These are phyloP conservation scores for Rubus parviflorus DNA, from an alignment of 306 rosid species.

Conservation along the genomic window DNA sequence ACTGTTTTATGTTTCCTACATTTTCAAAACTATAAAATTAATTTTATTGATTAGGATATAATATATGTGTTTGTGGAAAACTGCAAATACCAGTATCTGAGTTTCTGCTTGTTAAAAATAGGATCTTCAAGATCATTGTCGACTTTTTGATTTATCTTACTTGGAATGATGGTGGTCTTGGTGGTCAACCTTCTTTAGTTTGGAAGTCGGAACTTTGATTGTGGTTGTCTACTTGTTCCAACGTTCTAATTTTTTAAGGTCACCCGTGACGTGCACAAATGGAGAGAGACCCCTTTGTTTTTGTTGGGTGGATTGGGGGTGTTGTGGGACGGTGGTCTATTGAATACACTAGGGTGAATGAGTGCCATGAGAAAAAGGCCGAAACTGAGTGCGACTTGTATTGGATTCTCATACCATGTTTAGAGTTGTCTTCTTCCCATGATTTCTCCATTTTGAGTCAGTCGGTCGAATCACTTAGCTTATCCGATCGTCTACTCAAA, in stretches of 20 bases:
- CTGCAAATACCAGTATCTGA: not conserved
- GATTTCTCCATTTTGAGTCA: not conserved
- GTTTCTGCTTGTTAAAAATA: conserved; percentile 9
- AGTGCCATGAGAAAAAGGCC: conserved; percentile 36
- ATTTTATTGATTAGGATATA: not conserved
- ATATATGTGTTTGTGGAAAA: not conserved
- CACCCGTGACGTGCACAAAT: conserved; percentile 34
- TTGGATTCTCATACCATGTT: not conserved
- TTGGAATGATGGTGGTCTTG: conserved; percentile 16
- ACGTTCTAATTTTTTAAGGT: conserved; percentile 42
- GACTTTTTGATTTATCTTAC: not conserved
- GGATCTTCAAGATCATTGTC: not conserved
- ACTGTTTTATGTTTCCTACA: not conserved
- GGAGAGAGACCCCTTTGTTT: not conserved
- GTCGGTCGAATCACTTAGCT: not conserved
- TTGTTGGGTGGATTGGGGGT: conserved; percentile 18
- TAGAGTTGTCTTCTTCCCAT: not conserved
- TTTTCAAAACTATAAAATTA: not conserved
- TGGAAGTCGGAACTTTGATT: conserved; percentile 2
- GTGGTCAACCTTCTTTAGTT: conserved; percentile 2
- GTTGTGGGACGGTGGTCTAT: conserved; percentile 45
- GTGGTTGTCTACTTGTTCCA: conserved; percentile 27
- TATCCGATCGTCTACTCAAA: not conserved
- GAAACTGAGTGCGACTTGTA: conserved; percentile 5
- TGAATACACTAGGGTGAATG: conserved; percentile 13